Conservation (phyloP, 2,329 filamentous ascomycete species). For the Ophidiomyces ophidiicola region DNA sequence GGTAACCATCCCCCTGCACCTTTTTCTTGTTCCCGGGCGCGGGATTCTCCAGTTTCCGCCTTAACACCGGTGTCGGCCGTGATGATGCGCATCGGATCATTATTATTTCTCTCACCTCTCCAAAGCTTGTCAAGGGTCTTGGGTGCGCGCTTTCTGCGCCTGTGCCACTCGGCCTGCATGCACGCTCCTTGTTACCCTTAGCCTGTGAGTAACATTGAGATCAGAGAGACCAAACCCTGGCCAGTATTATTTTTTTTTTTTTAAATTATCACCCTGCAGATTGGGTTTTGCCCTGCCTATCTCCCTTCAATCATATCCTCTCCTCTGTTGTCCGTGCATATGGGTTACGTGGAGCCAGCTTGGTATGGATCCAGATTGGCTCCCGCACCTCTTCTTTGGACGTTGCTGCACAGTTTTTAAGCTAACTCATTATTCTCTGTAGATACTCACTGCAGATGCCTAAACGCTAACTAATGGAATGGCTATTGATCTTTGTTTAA, state of each 20-base stretch:
- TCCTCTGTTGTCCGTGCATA: conserved; percentile 1
- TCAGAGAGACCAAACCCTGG: not conserved
- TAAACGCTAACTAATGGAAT: no score
- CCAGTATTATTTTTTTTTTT: not conserved
- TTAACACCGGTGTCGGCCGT: not conserved
- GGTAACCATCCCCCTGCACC: conserved; percentile 7
- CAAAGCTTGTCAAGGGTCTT: not conserved
- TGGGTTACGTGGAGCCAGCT: not conserved
- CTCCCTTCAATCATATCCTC: not conserved
- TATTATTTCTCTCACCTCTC: not conserved
- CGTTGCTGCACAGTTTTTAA: no score
- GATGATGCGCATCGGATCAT: not conserved
- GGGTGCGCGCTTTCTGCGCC: not conserved
- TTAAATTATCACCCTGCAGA: conserved; percentile 3
- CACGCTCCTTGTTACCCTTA: not conserved
- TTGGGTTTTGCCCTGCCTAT: conserved; percentile 3
- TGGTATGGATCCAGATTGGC: conserved; percentile 3
- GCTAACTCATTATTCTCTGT: not conserved
- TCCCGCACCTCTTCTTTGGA: no score
- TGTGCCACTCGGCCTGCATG: not conserved
- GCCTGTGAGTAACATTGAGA: conserved; percentile 1
- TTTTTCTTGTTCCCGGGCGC: conserved; percentile 3
- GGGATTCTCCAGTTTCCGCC: conserved; percentile 4
- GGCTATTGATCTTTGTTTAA: not conserved
- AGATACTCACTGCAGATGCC: no score